A percentile compares a stretch with the other conserved stretches of the same genome.
Conservation (phyloP, 129 eudicot genomes). For the Flaveria brownii region DNA sequence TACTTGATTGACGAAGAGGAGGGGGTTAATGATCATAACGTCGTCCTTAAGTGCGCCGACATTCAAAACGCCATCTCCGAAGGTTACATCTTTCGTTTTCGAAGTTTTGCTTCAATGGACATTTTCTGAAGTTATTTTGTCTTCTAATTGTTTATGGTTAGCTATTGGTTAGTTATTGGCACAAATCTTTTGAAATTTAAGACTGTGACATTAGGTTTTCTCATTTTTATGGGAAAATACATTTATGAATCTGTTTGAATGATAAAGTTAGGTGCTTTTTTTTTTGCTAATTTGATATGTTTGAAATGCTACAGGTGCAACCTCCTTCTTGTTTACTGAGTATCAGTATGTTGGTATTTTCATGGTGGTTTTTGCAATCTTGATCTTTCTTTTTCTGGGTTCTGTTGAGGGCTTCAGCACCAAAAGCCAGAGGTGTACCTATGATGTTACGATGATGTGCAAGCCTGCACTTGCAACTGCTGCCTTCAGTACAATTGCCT, state of each 20-base stretch:
- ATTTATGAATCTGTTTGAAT: too few species aligned
- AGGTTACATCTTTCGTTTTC: conserved; percentile 40
- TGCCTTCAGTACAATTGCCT: conserved; percentile 66
- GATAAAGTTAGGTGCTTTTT: too few species aligned
- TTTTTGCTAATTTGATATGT: not conserved
- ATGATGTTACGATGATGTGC: conserved; percentile 49
- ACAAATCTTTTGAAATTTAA: too few species aligned
- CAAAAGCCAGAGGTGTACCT: conserved; percentile 62
- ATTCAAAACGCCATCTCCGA: conserved; percentile 83
- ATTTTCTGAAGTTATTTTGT: too few species aligned
- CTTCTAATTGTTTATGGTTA: too few species aligned
- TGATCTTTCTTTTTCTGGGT: conserved; percentile 75
- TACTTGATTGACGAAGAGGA: conserved; percentile 86
- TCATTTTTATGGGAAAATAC: too few species aligned
- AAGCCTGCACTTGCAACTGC: conserved; percentile 91
- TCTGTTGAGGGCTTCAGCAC: conserved; percentile 81
- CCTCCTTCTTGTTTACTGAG: conserved; percentile 69
- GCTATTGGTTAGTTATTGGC: not conserved
- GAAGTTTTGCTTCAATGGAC: not conserved
- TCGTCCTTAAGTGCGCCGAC: conserved; percentile 72
- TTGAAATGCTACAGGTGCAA: conserved; percentile 55
- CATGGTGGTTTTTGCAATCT: conserved; percentile 79
- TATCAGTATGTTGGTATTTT: conserved; percentile 82
- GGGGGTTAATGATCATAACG: conserved; percentile 59
- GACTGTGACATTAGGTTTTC: too few species aligned